Evolutionary conservation across 2,329 filamentous ascomycete genomes (phyloP), one percentile per base, ranked within the genome.

Genomic region (Thermomyces lanuginosus): DNA sequence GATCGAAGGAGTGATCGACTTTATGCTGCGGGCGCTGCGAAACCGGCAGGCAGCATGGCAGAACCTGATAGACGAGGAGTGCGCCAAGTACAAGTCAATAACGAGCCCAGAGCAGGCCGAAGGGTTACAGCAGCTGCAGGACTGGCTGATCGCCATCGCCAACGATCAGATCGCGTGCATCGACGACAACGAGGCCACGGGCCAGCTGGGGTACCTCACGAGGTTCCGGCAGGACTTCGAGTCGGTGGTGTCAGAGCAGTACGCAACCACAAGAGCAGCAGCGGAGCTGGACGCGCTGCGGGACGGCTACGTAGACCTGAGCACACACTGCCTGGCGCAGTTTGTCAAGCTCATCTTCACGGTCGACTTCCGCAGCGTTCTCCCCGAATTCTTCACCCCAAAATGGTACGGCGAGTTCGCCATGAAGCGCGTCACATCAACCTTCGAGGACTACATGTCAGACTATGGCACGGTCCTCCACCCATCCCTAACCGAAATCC

Each of bases 91-190:
- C 52, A 76, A 77, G 49, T 40, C 47, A 32, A n/a, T n/a, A n/a
- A 41, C 56, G 33, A 42, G 56, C 31, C 45, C 51, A 8, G 58
- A 61, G 10, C 52, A 57, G 34, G 44, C 49, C 44, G 82, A 92
- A 49, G 71, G 77, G 3, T 61, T 92, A 15, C 80, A 92, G 49
- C 52, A 64, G 11, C 50, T 74, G 22, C 69, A 75, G 45, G 89
- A 98, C 57, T 98, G 86, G 83, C 75, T 98, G 30, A 74, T 98
- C 28, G 84, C 89, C 23, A 82, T 91, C 31, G 89, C 91, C 40
- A 98, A 98, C 57, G 89, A 98, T 56, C 89, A 98, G 53, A 95
- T 98, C 48, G 84, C 84, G 30, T 93, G 83, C 53, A 92, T 98
- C 44, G 89, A 95, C 51, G 91, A 95, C 49, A 71, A 69, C 33